A percentile compares a stretch with the other conserved stretches of the same genome.
Evolutionary conservation across 2,329 filamentous ascomycete genomes (phyloP).

Genomic region (Epichloe coenophiala): DNA sequence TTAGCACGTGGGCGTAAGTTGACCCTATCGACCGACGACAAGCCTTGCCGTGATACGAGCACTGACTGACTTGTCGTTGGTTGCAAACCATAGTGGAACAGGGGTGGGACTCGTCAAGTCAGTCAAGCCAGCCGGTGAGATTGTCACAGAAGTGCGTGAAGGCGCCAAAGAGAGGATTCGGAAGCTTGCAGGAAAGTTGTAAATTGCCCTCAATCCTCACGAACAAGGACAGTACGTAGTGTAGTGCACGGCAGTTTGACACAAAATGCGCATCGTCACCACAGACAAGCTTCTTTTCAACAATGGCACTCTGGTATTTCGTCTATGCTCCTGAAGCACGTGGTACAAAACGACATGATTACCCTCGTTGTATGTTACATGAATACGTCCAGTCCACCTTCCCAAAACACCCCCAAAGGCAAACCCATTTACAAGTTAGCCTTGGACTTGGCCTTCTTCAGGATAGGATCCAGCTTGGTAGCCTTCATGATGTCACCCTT

Average conservation of each 20-base stretch:
- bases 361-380: constrained; percentile 2
- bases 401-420: neutral
- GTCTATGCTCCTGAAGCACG: constrained; percentile 8
- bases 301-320: constrained; percentile 4
- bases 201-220: too few relatives aligned
- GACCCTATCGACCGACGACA: neutral
- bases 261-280: neutral
- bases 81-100: constrained; percentile 21
- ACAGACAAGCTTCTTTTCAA: neutral
- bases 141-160: constrained; percentile 28
- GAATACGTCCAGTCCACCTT: neutral
- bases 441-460: constrained; percentile 76
- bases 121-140: constrained; percentile 25
- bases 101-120: constrained; percentile 32
- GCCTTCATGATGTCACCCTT: constrained; percentile 98
- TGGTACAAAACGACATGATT: constrained; percentile 3
- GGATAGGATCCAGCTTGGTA: constrained; percentile 85
- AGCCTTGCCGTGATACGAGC: neutral
- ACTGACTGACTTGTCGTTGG: neutral
- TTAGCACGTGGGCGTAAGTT: constrained; percentile 26
- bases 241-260: too few relatives aligned
- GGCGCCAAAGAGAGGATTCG: constrained; percentile 22
- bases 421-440: constrained; percentile 57
- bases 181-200: constrained; percentile 11
- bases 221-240: too few relatives aligned